phyloP scores from a whole-genome alignment of 2,329 filamentous ascomycete species.

The Microsporum audouinii region DNA sequence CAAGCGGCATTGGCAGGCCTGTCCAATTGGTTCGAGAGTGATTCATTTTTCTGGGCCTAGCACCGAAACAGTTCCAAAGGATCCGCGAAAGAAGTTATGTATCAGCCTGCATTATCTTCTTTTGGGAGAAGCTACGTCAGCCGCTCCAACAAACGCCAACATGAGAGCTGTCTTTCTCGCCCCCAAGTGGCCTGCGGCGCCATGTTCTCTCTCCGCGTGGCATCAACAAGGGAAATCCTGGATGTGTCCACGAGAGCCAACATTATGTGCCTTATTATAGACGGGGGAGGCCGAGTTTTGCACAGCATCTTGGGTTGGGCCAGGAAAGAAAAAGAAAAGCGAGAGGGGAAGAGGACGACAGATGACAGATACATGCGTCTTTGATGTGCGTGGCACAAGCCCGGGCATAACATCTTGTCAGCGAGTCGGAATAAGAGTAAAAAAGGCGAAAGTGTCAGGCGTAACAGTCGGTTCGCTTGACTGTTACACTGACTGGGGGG shows the following conservation, averaged over 20 bases:
- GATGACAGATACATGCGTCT: background rate
- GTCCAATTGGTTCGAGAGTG: background rate
- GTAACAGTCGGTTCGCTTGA: background rate
- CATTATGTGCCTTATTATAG: conserved; percentile 6
- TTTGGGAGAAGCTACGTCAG: background rate
- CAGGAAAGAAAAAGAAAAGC: background rate
- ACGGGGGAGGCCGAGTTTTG: background rate
- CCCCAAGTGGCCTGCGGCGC: background rate
- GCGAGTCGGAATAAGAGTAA: background rate
- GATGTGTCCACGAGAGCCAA: background rate
- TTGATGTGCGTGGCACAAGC: background rate
- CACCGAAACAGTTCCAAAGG: background rate
- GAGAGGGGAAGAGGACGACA: background rate
- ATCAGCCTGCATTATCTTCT: background rate
- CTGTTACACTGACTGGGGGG: background rate
- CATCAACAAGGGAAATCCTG: conserved; percentile 5
- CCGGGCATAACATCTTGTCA: background rate
- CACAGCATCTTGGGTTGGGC: background rate
- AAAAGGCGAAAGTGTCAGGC: background rate
- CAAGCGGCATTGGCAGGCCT: background rate
- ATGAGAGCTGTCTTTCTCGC: background rate
- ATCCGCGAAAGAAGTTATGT: background rate
- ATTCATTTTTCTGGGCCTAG: background rate
- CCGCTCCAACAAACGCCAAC: background rate
- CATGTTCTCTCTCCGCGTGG: background rate